Conservation (phyloP, 805 yeast species). For the Ogataea saltuana region DNA sequence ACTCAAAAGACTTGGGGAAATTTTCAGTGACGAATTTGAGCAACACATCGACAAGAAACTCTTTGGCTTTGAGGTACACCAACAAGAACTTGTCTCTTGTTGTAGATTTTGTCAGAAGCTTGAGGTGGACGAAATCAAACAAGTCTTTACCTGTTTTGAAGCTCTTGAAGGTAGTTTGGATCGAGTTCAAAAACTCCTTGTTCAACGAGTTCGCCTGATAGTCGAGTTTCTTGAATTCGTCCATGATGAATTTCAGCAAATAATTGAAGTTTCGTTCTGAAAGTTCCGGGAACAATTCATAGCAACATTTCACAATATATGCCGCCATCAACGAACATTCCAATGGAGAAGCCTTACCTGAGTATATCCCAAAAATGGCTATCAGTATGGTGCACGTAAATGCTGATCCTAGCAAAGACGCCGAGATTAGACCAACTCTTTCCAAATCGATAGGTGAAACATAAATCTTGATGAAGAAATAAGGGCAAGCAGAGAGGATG, state of each 20-base stretch:
- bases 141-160: constrained; percentile 24
- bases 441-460: constrained; percentile 65
- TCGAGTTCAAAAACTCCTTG: constrained; percentile 36
- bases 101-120: constrained; percentile 19
- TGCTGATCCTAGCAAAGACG: constrained; percentile 84
- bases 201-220: constrained; percentile 33
- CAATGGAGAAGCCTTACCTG: constrained; percentile 84
- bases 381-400: constrained; percentile 73
- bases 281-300: constrained; percentile 88
- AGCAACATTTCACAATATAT: constrained; percentile 88
- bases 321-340: constrained; percentile 86
- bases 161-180: constrained; percentile 31
- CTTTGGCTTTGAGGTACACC: constrained; percentile 26
- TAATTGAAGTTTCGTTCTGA: constrained; percentile 47
- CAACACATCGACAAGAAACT: constrained; percentile 29
- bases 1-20: constrained; percentile 52
- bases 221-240: constrained; percentile 38
- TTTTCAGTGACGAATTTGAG: constrained; percentile 49
- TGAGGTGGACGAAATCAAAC: constrained; percentile 20
- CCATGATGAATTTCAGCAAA: constrained; percentile 37
- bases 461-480: constrained; percentile 81
- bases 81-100: constrained; percentile 22
- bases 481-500: constrained; percentile 71
- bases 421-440: constrained; percentile 66
- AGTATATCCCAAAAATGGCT: constrained; percentile 80